Evolutionary conservation across 2,329 filamentous ascomycete genomes (phyloP).

Genomic region (Thelonectria olida): DNA sequence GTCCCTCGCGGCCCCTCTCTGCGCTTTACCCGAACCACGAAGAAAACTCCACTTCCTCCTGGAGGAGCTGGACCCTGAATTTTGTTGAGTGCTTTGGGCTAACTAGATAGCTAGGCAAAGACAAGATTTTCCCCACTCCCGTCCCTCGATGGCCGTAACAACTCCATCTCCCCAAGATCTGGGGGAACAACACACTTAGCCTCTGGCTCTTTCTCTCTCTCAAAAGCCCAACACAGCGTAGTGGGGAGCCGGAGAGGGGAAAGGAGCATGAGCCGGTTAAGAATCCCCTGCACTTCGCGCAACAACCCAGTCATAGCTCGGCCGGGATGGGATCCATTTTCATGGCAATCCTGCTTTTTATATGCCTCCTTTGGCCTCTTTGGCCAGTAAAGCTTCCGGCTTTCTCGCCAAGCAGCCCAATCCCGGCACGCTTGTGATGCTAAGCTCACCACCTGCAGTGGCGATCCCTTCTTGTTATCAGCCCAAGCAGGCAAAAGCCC

Average conservation of each 20-base stretch:
- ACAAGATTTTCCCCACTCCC: not conserved
- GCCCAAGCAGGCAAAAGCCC: not conserved
- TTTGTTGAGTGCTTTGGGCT: too few relatives aligned
- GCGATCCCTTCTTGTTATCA: slow-evolving; percentile 8
- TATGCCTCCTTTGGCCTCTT: not conserved
- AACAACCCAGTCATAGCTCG: slow-evolving; percentile 1
- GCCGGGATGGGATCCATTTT: not conserved
- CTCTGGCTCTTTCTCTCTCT: not conserved
- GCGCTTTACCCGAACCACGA: not conserved
- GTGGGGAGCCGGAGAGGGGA: not conserved
- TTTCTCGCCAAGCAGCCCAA: slow-evolving; percentile 9
- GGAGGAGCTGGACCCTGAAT: not conserved
- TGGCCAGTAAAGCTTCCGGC: not conserved
- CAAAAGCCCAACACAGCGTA: too few relatives aligned
- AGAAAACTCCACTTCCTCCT: not conserved
- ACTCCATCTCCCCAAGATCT: not conserved
- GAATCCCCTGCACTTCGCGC: not conserved
- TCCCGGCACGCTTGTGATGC: slow-evolving; percentile 12
- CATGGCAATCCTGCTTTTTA: slow-evolving; percentile 20
- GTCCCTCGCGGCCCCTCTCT: not conserved
- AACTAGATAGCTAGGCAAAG: too few relatives aligned
- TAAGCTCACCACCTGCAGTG: slow-evolving; percentile 9
- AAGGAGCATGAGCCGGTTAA: not conserved
- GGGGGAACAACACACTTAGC: not conserved
- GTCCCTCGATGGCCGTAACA: not conserved